A percentile compares a stretch with the other conserved stretches of the same genome.
Conservation (phyloP, 148 eudicot genomes). For the Rhododendron ovatum region DNA sequence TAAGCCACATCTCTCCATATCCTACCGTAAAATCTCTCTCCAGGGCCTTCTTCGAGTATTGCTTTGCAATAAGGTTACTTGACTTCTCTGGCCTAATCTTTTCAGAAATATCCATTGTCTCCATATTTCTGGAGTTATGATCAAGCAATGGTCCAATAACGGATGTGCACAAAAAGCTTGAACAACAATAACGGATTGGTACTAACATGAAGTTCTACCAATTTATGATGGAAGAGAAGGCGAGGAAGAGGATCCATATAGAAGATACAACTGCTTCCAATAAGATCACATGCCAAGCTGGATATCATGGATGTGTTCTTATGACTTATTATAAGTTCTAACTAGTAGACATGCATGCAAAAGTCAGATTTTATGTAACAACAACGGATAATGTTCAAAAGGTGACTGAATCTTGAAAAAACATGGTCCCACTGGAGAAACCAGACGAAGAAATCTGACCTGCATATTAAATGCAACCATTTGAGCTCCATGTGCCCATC, state of each 20-base stretch:
- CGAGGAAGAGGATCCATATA: not conserved
- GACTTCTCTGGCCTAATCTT: not conserved
- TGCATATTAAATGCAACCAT: constrained; percentile 86
- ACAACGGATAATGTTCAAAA: not conserved
- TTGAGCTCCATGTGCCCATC: constrained; percentile 80
- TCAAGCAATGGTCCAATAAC: not conserved
- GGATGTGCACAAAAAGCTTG: not conserved
- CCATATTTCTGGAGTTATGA: not conserved
- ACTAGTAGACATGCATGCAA: not conserved
- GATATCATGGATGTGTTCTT: not conserved
- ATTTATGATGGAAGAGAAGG: not conserved
- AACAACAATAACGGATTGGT: not conserved
- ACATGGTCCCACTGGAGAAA: not conserved
- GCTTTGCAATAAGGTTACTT: not conserved
- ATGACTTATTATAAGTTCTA: not conserved
- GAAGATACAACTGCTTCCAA: not conserved
- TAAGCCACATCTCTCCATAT: not conserved
- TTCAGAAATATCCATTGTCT: not conserved
- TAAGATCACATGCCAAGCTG: not conserved
- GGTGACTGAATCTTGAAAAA: not conserved
- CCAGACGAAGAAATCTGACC: constrained; percentile 20
- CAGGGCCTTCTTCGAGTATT: not conserved
- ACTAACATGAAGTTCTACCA: not conserved
- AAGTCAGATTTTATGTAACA: not conserved
- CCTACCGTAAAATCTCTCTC: not conserved